Base-by-base conservation (phyloP, 352 stramenopile genomes). In the Pythium plurisporium region DNA sequence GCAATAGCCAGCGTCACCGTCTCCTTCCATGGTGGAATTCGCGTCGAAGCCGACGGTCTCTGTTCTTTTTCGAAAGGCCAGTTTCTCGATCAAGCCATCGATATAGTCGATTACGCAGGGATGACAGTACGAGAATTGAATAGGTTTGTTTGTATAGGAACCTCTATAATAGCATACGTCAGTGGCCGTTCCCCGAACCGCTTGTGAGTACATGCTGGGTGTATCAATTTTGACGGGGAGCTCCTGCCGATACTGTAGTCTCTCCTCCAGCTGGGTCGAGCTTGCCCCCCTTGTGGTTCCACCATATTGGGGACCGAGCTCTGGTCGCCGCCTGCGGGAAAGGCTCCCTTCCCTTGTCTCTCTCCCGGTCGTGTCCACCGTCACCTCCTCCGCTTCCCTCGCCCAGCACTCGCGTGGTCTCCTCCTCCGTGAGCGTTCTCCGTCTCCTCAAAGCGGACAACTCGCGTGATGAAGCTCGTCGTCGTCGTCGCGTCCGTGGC, bases 151-250 rank as follows among this genome's bases (percentile, higher is more conserved):
- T 42, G 8, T n/a, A 42, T 42, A 22, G 20, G 36, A 42, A 33
- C 45, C 45, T 52, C 27, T 52, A 6, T 41, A 40, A 52, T n/a
- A 37, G n/a, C 45, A 52, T 52, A 52, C 1, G 19, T 12, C 1
- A 49, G n/a, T n/a, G n/a, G n/a, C n/a, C n/a, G n/a, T n/a, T n/a
- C n/a, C n/a, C n/a, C n/a, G n/a, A n/a, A n/a, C n/a, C n/a, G n/a
- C n/a, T n/a, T n/a, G n/a, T n/a, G n/a, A n/a, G n/a, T n/a, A n/a
- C 42, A 12, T 20, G 5, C 42, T 23, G 25, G 17, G 5, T 34
- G 42, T 34, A 49, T 49, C 42, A 23, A 17, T 36, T 49, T 49
- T 20, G 42, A 49, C 42, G 26, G 42, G 42, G 42, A 49, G 42
- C 42, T 49, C 42, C 42, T n/a, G n/a, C n/a, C n/a, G n/a, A n/a